Conservation (phyloP, 257 asterid species). For the Nicotiana otophora region DNA sequence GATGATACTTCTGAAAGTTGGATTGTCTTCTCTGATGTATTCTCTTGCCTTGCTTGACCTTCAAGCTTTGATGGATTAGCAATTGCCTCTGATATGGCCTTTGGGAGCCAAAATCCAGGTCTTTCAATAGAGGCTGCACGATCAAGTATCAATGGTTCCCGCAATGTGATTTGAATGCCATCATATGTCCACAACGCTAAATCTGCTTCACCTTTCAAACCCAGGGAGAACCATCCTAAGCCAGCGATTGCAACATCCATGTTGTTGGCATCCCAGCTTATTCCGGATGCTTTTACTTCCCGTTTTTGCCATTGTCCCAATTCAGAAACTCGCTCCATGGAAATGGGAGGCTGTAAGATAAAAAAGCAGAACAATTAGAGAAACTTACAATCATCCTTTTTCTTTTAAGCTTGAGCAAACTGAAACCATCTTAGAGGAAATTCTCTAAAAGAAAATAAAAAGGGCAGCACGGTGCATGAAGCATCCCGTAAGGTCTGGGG, state of each 20-base stretch:
- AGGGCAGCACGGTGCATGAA: too few species aligned
- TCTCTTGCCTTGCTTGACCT: conserved; percentile 47
- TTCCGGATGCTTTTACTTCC: conserved; percentile 61
- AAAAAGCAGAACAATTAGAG: neutral
- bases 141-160: conserved; percentile 90
- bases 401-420: neutral
- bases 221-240: conserved; percentile 84
- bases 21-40: conserved; percentile 12
- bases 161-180: conserved; percentile 48
- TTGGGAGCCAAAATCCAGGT: conserved; percentile 92
- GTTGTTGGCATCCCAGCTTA: conserved; percentile 86
- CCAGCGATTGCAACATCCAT: conserved; percentile 77
- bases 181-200: conserved; percentile 67
- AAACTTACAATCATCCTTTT: neutral
- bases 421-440: neutral
- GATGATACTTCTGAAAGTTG: neutral
- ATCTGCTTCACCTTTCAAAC: conserved; percentile 83
- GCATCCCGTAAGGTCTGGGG: too few species aligned
- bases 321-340: conserved; percentile 52
- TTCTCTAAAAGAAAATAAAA: too few species aligned
- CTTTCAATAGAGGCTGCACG: conserved; percentile 69
- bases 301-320: conserved; percentile 63
- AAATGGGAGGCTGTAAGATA: conserved; percentile 64
- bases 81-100: conserved; percentile 80
- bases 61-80: conserved; percentile 59